phyloP scores from a whole-genome alignment of 805 yeast species.

The Saccharomycopsis fodiens region DNA sequence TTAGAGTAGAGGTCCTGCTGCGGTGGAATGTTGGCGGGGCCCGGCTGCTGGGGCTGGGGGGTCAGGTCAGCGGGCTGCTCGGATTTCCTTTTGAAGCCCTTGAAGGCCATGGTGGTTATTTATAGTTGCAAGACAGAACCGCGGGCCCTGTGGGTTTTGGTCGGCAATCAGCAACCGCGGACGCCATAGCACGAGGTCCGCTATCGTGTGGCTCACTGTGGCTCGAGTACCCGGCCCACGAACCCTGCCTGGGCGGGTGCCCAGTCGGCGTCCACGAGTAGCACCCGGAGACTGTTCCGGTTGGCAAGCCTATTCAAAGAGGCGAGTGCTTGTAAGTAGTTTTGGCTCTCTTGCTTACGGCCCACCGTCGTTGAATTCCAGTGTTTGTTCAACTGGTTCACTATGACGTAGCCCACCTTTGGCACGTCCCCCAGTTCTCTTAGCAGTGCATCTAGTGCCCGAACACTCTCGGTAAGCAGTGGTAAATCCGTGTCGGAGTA shows the following conservation, averaged over 20 bases:
- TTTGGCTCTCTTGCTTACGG: not conserved
- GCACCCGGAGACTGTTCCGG: not conserved
- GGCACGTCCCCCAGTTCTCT: not conserved
- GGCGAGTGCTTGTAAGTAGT: not conserved
- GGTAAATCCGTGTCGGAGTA: not conserved
- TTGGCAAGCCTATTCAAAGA: not conserved
- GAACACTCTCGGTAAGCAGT: not conserved
- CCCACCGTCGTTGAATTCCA: not conserved
- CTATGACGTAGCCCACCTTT: not conserved
- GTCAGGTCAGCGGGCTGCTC: too few species aligned
- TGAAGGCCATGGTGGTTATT: not conserved
- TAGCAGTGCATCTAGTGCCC: not conserved
- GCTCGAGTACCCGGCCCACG: not conserved
- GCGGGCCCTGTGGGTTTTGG: too few species aligned
- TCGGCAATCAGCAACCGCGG: too few species aligned
- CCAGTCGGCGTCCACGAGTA: not conserved
- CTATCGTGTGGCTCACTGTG: not conserved
- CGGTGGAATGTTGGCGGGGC: too few species aligned
- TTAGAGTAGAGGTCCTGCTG: slow-evolving; percentile 12
- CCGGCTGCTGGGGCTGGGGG: too few species aligned
- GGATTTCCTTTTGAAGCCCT: not conserved
- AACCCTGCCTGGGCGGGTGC: not conserved
- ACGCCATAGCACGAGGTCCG: too few species aligned
- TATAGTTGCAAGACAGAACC: not conserved
- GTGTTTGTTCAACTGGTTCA: not conserved